phyloP scores from a whole-genome alignment of 495 filamentous ascomycete species.

The Evansstolkia leycettana region DNA sequence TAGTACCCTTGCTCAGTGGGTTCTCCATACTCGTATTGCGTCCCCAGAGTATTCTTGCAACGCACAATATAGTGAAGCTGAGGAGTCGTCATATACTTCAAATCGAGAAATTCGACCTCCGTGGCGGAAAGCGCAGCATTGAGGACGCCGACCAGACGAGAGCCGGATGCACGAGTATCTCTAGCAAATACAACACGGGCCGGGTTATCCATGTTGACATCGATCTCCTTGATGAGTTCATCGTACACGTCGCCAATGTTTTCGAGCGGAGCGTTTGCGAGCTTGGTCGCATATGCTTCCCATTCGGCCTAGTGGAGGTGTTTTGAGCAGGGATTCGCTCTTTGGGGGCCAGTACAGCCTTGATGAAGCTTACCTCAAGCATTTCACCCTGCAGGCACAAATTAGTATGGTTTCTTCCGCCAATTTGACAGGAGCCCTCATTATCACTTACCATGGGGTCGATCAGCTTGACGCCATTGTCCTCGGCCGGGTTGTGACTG shows the following conservation, averaged over 20 bases:
- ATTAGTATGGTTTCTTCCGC: not conserved
- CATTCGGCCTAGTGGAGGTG: slow-evolving; percentile 52
- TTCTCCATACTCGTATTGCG: slow-evolving; percentile 71
- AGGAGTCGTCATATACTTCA: slow-evolving; percentile 82
- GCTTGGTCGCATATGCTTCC: slow-evolving; percentile 74
- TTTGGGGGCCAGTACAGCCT: no score
- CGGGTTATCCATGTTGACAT: slow-evolving; percentile 56
- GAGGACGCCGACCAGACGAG: slow-evolving; percentile 65
- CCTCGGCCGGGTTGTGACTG: slow-evolving; percentile 90
- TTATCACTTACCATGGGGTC: slow-evolving; percentile 65
- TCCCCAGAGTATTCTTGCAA: slow-evolving; percentile 83
- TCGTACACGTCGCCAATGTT: slow-evolving; percentile 65
- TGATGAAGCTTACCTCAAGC: slow-evolving; percentile 58
- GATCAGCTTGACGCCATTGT: slow-evolving; percentile 97
- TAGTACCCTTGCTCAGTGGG: slow-evolving; percentile 88
- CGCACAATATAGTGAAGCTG: slow-evolving; percentile 94
- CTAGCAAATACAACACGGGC: slow-evolving; percentile 81
- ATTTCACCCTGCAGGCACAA: slow-evolving; percentile 60
- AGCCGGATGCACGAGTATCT: slow-evolving; percentile 87
- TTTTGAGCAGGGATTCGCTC: no score
- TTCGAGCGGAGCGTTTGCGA: slow-evolving; percentile 73
- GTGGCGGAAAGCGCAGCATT: slow-evolving; percentile 64
- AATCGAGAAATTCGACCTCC: slow-evolving; percentile 61
- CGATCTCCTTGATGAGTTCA: slow-evolving; percentile 54
- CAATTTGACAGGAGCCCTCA: not conserved